These are phyloP conservation scores for Tillandsia fasciculata DNA, from an alignment of 176 grass and related monocot species.

Conservation along the genomic window DNA sequence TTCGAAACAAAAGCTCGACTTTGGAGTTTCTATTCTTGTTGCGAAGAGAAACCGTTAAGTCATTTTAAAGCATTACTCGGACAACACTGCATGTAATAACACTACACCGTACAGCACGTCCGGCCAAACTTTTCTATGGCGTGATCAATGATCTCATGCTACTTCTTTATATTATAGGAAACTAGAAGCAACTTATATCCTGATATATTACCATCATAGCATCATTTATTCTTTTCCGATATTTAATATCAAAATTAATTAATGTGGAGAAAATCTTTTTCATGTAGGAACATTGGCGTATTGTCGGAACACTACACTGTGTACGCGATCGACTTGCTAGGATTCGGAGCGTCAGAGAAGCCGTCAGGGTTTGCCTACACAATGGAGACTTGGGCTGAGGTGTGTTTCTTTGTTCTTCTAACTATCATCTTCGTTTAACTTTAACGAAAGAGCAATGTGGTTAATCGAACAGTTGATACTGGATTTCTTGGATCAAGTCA, in stretches of 20 bases:
- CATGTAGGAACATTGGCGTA: constrained; percentile 51
- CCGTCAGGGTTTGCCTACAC: constrained; percentile 71
- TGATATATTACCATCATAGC: too few relatives aligned
- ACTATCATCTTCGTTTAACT: neutral
- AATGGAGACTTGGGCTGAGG: constrained; percentile 90
- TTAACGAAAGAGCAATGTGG: neutral
- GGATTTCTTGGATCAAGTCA: constrained; percentile 82
- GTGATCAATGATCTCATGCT: neutral
- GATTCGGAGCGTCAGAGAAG: constrained; percentile 89
- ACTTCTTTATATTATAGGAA: neutral
- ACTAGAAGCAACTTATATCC: neutral
- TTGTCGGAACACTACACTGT: constrained; percentile 65
- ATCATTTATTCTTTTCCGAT: neutral
- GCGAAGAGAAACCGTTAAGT: too few relatives aligned
- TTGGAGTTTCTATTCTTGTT: too few relatives aligned
- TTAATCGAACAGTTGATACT: constrained; percentile 61
- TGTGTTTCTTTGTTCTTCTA: constrained; percentile 6
- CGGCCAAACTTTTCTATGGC: neutral
- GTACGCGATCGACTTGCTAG: constrained; percentile 80
- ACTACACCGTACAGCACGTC: neutral
- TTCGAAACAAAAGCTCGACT: too few relatives aligned
- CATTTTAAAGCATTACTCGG: too few relatives aligned
- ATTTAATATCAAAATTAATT: neutral
- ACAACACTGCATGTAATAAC: neutral
- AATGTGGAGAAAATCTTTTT: constrained; percentile 1